phyloP scores from a whole-genome alignment of 1,139 yeast genomes.

The Saccharomyces hybrid region DNA sequence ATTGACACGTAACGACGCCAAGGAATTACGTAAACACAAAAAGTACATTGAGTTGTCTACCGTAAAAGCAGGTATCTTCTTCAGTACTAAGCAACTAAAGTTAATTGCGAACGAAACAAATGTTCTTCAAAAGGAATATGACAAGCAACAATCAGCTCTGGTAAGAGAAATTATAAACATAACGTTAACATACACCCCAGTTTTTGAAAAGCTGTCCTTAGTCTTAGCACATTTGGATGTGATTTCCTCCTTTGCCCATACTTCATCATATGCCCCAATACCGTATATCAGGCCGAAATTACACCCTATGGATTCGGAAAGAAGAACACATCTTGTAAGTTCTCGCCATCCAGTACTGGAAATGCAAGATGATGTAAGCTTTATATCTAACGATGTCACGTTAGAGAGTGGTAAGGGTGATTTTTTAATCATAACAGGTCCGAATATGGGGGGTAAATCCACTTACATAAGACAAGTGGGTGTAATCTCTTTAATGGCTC shows the following conservation, averaged over 20 bases:
- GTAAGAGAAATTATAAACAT: constrained; percentile 77
- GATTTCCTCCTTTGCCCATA: constrained; percentile 75
- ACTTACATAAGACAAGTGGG: constrained; percentile 91
- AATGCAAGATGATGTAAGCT: constrained; percentile 77
- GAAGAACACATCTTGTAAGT: constrained; percentile 52
- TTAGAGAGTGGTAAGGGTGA: constrained; percentile 46
- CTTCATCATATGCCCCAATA: constrained; percentile 72
- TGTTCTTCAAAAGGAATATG: constrained; percentile 58
- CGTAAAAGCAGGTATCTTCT: constrained; percentile 88
- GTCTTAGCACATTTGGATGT: constrained; percentile 75
- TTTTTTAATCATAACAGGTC: constrained; percentile 86
- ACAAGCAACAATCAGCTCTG: constrained; percentile 63
- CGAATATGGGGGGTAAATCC: constrained; percentile 98
- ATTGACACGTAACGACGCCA: constrained; percentile 81
- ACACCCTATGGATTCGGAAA: constrained; percentile 44
- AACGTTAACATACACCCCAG: constrained; percentile 71
- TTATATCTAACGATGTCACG: constrained; percentile 77
- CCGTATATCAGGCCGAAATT: constrained; percentile 72
- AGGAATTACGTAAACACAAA: constrained; percentile 58
- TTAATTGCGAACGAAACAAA: constrained; percentile 52
- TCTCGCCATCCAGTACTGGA: constrained; percentile 95
- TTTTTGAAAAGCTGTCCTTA: constrained; percentile 58
- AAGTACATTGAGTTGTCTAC: constrained; percentile 76
- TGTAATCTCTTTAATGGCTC: constrained; percentile 81
- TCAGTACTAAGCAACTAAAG: constrained; percentile 62